Conservation (phyloP, 2,329 filamentous ascomycete species). For the Colletotrichum camelliae region DNA sequence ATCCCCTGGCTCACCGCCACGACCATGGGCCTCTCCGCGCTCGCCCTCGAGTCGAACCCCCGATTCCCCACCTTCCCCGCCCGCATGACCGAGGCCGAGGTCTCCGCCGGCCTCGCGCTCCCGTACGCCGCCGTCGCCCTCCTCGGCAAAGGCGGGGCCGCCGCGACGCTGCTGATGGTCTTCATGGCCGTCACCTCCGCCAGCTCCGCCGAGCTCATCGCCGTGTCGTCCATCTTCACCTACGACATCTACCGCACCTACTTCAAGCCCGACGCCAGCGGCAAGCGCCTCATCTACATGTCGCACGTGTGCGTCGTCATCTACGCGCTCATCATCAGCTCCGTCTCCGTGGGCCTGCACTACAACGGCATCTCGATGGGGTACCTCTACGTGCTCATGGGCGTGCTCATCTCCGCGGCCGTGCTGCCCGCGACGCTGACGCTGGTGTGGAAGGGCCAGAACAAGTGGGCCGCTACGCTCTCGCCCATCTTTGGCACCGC, state of each 20-base stretch:
- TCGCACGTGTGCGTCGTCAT: slow-evolving; percentile 73
- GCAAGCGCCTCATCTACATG: slow-evolving; percentile 79
- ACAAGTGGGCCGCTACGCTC: slow-evolving; percentile 71
- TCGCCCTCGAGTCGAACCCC: slow-evolving; percentile 75
- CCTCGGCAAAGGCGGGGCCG: slow-evolving; percentile 78
- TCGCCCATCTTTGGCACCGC: slow-evolving; percentile 71
- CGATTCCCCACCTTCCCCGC: slow-evolving; percentile 71
- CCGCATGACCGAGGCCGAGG: slow-evolving; percentile 72
- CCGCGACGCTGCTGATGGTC: slow-evolving; percentile 74
- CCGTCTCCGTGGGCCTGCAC: slow-evolving; percentile 76
- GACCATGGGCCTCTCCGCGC: slow-evolving; percentile 78
- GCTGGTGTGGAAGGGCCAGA: slow-evolving; percentile 81
- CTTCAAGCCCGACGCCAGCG: slow-evolving; percentile 77
- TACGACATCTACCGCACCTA: slow-evolving; percentile 92
- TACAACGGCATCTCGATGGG: slow-evolving; percentile 85
- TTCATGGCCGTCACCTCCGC: slow-evolving; percentile 87
- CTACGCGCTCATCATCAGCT: slow-evolving; percentile 80
- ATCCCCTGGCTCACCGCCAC: slow-evolving; percentile 85
- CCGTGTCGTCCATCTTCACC: slow-evolving; percentile 83
- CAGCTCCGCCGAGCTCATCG: slow-evolving; percentile 79
- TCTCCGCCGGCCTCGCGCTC: slow-evolving; percentile 77
- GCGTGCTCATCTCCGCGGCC: slow-evolving; percentile 84
- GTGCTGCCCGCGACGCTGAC: slow-evolving; percentile 84
- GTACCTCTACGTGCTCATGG: slow-evolving; percentile 90
- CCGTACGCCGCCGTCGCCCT: slow-evolving; percentile 79